Percentiles rank a stretch among this genome's conserved stretches.
These are phyloP conservation scores for Glebionis coronaria DNA, from an alignment of 129 eudicot genomes.

Conservation along the genomic window DNA sequence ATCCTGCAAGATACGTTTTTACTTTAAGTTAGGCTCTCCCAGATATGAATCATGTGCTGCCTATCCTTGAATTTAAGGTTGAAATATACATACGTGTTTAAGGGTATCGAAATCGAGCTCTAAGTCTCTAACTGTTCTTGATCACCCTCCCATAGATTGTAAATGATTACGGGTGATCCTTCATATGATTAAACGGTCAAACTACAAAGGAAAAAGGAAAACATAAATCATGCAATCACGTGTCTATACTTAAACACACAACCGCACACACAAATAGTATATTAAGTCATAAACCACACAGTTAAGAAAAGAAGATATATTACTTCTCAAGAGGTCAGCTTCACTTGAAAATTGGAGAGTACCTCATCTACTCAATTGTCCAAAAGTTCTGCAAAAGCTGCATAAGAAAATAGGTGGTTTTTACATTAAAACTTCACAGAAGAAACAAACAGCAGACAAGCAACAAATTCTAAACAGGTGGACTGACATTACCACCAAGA, in stretches of 20 bases:
- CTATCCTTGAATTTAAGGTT: slow-evolving; percentile 25
- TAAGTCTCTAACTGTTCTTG: slow-evolving; percentile 70
- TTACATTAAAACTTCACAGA: neutral
- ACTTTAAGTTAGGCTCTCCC: neutral
- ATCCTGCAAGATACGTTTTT: slow-evolving; percentile 49
- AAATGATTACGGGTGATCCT: slow-evolving; percentile 72
- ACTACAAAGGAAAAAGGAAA: slow-evolving; percentile 37
- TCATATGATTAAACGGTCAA: slow-evolving; percentile 71
- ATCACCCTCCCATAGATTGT: slow-evolving; percentile 98
- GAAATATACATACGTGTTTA: slow-evolving; percentile 53
- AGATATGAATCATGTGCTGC: slow-evolving; percentile 1
- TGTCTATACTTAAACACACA: neutral
- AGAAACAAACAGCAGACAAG: neutral
- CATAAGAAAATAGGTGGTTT: slow-evolving; percentile 18
- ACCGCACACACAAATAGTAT: neutral
- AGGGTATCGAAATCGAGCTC: slow-evolving; percentile 90
- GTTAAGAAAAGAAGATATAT: slow-evolving; percentile 9
- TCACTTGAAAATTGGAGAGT: slow-evolving; percentile 51
- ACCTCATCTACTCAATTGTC: slow-evolving; percentile 97
- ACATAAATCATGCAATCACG: slow-evolving; percentile 19
- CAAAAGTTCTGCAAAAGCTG: slow-evolving; percentile 96
- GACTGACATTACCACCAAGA: slow-evolving; percentile 80
- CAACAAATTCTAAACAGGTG: slow-evolving; percentile 6
- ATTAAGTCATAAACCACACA: slow-evolving; percentile 13
- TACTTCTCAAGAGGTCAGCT: slow-evolving; percentile 73